Base-by-base conservation (phyloP, 768 basidiomycete genomes). In the Amylocystis lapponica region DNA sequence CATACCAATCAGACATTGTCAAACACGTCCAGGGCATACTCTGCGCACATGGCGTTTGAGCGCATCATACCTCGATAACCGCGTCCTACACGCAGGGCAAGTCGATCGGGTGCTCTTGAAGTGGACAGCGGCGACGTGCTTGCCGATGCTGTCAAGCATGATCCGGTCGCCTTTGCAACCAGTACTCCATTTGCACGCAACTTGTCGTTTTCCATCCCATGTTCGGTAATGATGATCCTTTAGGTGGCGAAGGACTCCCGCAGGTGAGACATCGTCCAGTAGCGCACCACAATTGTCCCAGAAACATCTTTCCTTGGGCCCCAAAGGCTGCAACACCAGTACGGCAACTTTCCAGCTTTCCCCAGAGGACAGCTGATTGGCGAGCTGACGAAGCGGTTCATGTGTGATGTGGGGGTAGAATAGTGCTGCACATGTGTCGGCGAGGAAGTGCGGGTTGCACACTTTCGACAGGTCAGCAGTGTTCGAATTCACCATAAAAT, bases 61-160 rank as follows among this genome's bases (percentile, higher is more conserved):
- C 9, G 46, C 44, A 16, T 53, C 52, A 20, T 32, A 33, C 20
- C 52, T 45, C 10, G 52, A 43, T 29, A 53, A 53, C 10, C 13
- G 16, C 4, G 19, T 26, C 3, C 43, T 37, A 30, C 52, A 53
- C 2, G 13, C 14, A 8, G 19, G 5, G 41, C 52, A 53, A 2
- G 6, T 11, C n/a, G 36, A 13, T 13, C 26, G 26, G 40, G 49
- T 53, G 13, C 43, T 35, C 36, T 41, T 44, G n/a, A 47, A 12
- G 43, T 53, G 52, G n/a, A 43, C 47, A 21, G 46, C 43, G 14
- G 52, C 48, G 37, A 53, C 42, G 35, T 53, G 52, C 35, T 53
- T 53, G 12, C 46, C 39, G 4, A 53, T 32, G 36, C 46, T 53
- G 30, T 53, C 51, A 36, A 42, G 49, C 14, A 47, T 46, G 48